Conservation (phyloP, 73 alveolate species). For the Paramecium tetraurelia region DNA sequence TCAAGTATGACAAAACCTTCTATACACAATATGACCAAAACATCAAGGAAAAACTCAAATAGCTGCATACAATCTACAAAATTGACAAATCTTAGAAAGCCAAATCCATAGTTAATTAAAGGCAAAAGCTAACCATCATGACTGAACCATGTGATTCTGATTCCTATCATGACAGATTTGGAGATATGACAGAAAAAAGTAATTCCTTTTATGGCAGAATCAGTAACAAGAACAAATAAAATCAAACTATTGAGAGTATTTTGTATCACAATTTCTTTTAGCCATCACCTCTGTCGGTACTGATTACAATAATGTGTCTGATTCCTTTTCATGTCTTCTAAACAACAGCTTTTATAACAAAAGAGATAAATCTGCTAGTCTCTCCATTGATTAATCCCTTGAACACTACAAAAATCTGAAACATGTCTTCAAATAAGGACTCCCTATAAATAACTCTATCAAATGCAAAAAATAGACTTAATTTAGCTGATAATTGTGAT, state of each 20-base stretch:
- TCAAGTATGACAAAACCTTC: neutral
- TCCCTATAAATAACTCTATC: neutral
- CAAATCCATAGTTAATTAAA: neutral
- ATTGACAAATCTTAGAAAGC: neutral
- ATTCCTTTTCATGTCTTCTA: neutral
- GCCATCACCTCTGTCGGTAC: neutral
- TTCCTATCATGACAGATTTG: neutral
- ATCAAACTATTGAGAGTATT: neutral
- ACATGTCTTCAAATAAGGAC: neutral
- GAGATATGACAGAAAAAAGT: neutral
- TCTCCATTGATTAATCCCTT: neutral
- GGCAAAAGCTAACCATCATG: neutral
- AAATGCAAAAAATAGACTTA: neutral
- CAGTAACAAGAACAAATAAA: neutral
- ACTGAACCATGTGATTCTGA: constrained; percentile 3
- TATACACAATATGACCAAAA: neutral
- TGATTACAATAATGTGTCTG: neutral
- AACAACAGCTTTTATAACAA: neutral
- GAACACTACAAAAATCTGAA: neutral
- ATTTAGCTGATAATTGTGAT: neutral
- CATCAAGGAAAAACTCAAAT: neutral
- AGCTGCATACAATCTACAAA: neutral
- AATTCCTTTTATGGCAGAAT: neutral
- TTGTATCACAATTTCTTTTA: neutral
- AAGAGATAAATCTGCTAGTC: neutral